These are phyloP conservation scores for Boletus reticulatus DNA, from an alignment of 768 basidiomycete genomes.

Conservation along the genomic window DNA sequence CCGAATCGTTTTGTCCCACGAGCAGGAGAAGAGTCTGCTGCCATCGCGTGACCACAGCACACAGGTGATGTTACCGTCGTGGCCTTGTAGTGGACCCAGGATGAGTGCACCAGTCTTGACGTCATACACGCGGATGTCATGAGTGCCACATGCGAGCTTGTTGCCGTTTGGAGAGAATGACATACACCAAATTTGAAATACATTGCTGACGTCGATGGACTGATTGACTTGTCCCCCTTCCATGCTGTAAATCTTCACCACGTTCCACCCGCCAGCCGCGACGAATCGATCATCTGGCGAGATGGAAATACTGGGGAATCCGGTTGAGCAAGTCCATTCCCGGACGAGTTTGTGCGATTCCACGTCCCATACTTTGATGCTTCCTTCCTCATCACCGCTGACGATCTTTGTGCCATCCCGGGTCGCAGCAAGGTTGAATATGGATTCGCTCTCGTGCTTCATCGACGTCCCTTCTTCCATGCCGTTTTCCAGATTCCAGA, in stretches of 20 bases:
- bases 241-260: not conserved
- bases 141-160: not conserved
- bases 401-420: not conserved
- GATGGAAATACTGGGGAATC: not conserved
- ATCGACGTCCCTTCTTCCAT: not conserved
- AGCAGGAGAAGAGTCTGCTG: no score
- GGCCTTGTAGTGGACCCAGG: no score
- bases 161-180: not conserved
- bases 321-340: accelerated
- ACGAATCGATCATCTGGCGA: not conserved
- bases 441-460: not conserved
- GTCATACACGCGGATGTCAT: no score
- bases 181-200: not conserved
- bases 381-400: not conserved
- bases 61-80: accelerated
- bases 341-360: not conserved
- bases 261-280: not conserved
- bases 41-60: no score
- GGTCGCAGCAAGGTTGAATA: not conserved
- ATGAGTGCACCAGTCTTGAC: no score
- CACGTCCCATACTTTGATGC: not conserved
- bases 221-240: not conserved
- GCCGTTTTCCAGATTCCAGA: not conserved
- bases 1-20: no score
- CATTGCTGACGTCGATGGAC: not conserved